Percentiles rank a stretch among this genome's conserved stretches.
Conservation (phyloP, 2,329 filamentous ascomycete genomes). For the Aspergillus quadrilineatus region DNA sequence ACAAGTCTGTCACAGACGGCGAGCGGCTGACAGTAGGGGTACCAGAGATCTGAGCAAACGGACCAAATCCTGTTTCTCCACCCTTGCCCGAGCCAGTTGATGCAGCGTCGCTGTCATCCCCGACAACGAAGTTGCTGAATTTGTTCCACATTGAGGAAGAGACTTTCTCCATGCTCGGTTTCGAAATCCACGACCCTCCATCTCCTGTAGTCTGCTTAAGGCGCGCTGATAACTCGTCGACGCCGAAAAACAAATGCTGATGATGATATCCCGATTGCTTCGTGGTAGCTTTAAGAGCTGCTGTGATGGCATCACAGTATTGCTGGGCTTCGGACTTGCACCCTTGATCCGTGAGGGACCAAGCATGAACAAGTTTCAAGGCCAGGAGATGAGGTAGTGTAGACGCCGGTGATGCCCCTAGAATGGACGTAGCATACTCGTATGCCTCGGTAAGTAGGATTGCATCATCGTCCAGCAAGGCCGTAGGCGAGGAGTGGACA, state of each 20-base stretch:
- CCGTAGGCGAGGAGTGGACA: constrained; percentile 65
- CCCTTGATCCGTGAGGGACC: constrained; percentile 79
- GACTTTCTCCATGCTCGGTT: constrained; percentile 93
- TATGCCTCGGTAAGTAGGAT: constrained; percentile 95
- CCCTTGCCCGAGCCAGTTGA: constrained; percentile 59
- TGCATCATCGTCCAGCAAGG: constrained; percentile 77
- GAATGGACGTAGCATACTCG: constrained; percentile 80
- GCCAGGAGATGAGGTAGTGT: constrained; percentile 78
- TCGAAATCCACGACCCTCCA: constrained; percentile 83
- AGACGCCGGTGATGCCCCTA: constrained; percentile 56
- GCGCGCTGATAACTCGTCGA: constrained; percentile 81
- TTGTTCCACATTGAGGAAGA: constrained; percentile 86
- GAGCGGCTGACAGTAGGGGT: constrained; percentile 73
- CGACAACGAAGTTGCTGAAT: constrained; percentile 95
- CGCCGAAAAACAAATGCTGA: constrained; percentile 65
- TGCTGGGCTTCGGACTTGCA: constrained; percentile 77
- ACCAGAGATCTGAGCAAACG: constrained; percentile 77
- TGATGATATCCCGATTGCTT: constrained; percentile 87
- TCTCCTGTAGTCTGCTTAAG: constrained; percentile 84
- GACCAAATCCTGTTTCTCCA: constrained; percentile 63
- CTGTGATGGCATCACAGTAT: constrained; percentile 83
- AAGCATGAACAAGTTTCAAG: constrained; percentile 89
- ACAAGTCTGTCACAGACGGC: constrained; percentile 73
- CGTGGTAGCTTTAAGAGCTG: constrained; percentile 75
- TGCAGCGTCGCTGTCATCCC: constrained; percentile 73